These are phyloP conservation scores for Microstroma glucosiphilum DNA, from an alignment of 1,284 basidiomycete species.

Conservation along the genomic window DNA sequence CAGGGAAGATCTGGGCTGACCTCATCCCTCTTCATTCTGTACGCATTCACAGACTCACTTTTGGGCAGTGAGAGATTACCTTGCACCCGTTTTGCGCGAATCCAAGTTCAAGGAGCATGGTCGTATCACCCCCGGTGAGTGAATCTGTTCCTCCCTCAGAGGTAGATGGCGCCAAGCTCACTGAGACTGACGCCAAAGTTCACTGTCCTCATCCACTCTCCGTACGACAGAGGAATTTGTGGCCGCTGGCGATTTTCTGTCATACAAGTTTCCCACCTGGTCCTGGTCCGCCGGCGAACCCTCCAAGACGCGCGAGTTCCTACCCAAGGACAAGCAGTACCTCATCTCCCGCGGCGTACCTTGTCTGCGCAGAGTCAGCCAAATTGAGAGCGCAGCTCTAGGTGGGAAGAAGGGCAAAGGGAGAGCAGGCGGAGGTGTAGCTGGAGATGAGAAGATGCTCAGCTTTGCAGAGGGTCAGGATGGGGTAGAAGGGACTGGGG, in stretches of 20 bases:
- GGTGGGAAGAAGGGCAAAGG: constrained; percentile 3
- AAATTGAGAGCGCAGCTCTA: constrained; percentile 26
- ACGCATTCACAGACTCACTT: constrained; percentile 62
- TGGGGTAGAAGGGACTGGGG: constrained; percentile 13
- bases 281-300: constrained; percentile 65
- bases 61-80: constrained; percentile 91
- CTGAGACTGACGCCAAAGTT: neutral
- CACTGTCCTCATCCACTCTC: neutral
- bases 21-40: neutral
- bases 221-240: constrained; percentile 45
- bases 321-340: constrained; percentile 92
- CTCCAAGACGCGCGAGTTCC: constrained; percentile 76
- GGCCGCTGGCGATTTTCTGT: constrained; percentile 45
- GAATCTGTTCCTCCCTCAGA: constrained; percentile 7
- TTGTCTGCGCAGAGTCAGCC: constrained; percentile 42
- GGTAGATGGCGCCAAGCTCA: neutral
- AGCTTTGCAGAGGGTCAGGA: constrained; percentile 15
- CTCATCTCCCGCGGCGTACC: constrained; percentile 59
- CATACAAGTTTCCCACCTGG: constrained; percentile 49
- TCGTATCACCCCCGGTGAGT: constrained; percentile 81
- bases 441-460: constrained; percentile 12
- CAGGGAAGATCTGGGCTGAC: neutral
- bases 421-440: neutral
- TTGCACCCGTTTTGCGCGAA: constrained; percentile 91
- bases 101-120: constrained; percentile 99